Evolutionary conservation across 1,139 yeast species (phyloP).

Genomic region (Sugiyamaella neomexicana): DNA sequence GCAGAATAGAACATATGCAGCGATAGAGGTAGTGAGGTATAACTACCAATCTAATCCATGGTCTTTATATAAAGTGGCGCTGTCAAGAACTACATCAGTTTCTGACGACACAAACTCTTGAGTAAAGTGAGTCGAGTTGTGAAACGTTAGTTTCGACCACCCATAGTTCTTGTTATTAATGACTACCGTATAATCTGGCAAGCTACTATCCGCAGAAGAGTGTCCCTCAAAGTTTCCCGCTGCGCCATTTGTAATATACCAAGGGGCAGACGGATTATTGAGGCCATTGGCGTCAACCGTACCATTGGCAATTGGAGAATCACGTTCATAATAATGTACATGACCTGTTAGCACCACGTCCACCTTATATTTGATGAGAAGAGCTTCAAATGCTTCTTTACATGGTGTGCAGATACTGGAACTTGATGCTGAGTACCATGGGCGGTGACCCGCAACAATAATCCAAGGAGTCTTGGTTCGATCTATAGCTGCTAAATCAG

Average conservation of each 20-base stretch:
- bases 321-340: constrained; percentile 28
- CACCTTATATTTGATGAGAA: constrained; percentile 29
- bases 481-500: constrained; percentile 44
- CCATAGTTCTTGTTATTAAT: constrained; percentile 23
- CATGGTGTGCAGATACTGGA: constrained; percentile 26
- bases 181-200: constrained; percentile 22
- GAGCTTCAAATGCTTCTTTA: constrained; percentile 30
- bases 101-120: constrained; percentile 27
- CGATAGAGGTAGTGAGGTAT: too few species aligned
- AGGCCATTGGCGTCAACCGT: constrained; percentile 27
- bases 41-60: constrained; percentile 20
- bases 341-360: constrained; percentile 30
- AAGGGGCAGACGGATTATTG: constrained; percentile 29
- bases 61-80: constrained; percentile 27
- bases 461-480: constrained; percentile 34
- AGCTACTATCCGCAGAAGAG: constrained; percentile 7
- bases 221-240: constrained; percentile 31
- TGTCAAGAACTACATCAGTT: constrained; percentile 24
- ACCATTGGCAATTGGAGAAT: constrained; percentile 24
- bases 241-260: constrained; percentile 30
- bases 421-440: constrained; percentile 32
- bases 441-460: constrained; percentile 39
- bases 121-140: constrained; percentile 27
- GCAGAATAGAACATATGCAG: too few species aligned
- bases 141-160: constrained; percentile 28